Evolutionary conservation across 768 basidiomycete species (phyloP), one percentile per base, ranked within the genome.

Genomic region (Pleurotus cornucopiae): DNA sequence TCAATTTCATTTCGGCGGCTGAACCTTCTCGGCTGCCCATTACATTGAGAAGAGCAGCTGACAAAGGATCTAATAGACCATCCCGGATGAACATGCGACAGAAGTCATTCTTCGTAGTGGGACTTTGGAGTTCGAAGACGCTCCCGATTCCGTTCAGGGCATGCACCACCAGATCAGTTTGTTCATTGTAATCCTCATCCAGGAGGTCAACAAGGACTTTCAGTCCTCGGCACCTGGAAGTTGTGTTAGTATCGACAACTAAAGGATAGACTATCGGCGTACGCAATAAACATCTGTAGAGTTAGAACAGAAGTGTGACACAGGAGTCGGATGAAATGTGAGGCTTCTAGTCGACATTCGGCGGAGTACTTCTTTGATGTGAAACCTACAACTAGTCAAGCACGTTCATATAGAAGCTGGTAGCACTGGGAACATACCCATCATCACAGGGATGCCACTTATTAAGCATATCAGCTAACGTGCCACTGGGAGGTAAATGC

Each of bases 271-370:
- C n/a, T 34, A n/a, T n/a, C 30, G 20, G 83, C 92, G 57, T 66
- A 94, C 93, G 94, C 91, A 59, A 98, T 97, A 73, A 98, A 98
- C 96, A 98, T 98, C 66, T 98, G 96, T 39, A 98, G 73, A 1
- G 96, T 99, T 60, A 97, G 71, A 9, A 94, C 87, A 2, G 96
- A 98, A 0, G 94, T 90, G 66, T 94, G 86, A 67, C 96, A 97
- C 21, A 98, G 81, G 12, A 95, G 72, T 23, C 91, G 86, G 52
- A 99, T 91, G 69, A 98, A 98, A 63, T 91, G 86, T 2, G 97
- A 98, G 0, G 95, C 96, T 66, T 98, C 91, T n/a, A 91, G 71
- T 37, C 97, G 85, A 63, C 94, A 97, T 67, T 97, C 94, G 11
- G 90, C 85, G 1, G 94, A 87, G 65, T 91, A 93, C 63, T 89